Conservation (phyloP, 805 yeast genomes). For the Diddensiella santjacobensis region DNA sequence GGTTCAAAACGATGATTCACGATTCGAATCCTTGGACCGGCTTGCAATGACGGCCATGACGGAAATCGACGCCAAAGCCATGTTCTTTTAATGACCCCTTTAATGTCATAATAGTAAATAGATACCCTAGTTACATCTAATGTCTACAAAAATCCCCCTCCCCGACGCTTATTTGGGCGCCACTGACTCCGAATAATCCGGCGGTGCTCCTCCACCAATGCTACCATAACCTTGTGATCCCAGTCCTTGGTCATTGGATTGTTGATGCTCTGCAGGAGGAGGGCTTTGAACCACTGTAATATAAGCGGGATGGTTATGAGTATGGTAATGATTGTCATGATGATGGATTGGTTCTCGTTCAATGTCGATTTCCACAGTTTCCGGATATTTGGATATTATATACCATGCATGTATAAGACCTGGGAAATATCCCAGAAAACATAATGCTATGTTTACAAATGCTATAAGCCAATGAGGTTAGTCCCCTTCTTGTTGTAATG, state of each 20-base stretch:
- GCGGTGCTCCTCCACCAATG: constrained; percentile 50
- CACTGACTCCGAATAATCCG: background rate
- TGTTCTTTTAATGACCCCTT: background rate
- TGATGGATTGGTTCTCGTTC: constrained; percentile 19
- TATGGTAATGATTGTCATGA: constrained; percentile 3
- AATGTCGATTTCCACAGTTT: constrained; percentile 27
- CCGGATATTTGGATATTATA: constrained; percentile 70
- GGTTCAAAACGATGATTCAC: background rate
- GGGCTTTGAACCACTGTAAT: background rate
- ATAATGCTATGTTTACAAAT: constrained; percentile 65
- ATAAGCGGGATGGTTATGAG: constrained; percentile 11
- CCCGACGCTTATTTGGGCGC: background rate
- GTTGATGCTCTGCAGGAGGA: background rate
- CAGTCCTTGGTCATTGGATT: background rate
- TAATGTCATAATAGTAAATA: background rate
- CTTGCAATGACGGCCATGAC: background rate
- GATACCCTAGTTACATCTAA: background rate
- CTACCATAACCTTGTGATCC: no score
- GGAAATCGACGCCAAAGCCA: background rate
- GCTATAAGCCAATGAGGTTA: constrained; percentile 12
- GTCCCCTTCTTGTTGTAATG: background rate
- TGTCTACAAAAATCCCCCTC: background rate
- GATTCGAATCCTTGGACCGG: background rate
- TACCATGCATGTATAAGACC: constrained; percentile 77
- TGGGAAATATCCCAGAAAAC: constrained; percentile 69